phyloP scores from a whole-genome alignment of 1,139 yeast species.

The Debaryomyces subglobosus region DNA sequence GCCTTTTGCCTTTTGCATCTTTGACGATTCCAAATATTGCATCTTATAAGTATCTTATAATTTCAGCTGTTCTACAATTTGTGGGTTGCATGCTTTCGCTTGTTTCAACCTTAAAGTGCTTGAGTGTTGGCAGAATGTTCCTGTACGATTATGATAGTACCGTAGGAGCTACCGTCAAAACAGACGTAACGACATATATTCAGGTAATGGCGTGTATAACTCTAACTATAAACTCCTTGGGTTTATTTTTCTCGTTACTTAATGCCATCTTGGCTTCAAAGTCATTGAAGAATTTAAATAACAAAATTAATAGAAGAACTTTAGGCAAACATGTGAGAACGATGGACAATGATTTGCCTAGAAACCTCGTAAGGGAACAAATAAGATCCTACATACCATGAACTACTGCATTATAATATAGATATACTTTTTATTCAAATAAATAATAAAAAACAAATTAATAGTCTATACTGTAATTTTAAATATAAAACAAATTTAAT shows the following conservation, averaged over 20 bases:
- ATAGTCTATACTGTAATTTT: not conserved
- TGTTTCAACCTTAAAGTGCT: conserved; percentile 22
- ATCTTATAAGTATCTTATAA: conserved; percentile 18
- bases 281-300: conserved; percentile 16
- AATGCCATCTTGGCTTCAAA: conserved; percentile 10
- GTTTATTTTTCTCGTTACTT: conserved; percentile 13
- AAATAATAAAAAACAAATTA: not conserved
- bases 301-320: conserved; percentile 23
- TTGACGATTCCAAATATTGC: conserved; percentile 23
- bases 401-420: not conserved
- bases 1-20: conserved; percentile 25
- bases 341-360: conserved; percentile 2
- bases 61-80: conserved; percentile 22
- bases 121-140: conserved; percentile 28
- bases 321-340: conserved; percentile 2
- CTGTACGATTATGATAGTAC: conserved; percentile 26
- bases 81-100: conserved; percentile 24
- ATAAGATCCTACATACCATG: conserved; percentile 4
- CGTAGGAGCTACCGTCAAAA: conserved; percentile 14
- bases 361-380: conserved; percentile 1
- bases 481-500: not conserved
- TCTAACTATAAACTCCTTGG: conserved; percentile 13
- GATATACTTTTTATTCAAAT: not conserved
- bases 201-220: conserved; percentile 17
- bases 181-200: conserved; percentile 32